Evolutionary conservation across 352 stramenopile species (phyloP).

Genomic region (Phytophthora chlamydospora): DNA sequence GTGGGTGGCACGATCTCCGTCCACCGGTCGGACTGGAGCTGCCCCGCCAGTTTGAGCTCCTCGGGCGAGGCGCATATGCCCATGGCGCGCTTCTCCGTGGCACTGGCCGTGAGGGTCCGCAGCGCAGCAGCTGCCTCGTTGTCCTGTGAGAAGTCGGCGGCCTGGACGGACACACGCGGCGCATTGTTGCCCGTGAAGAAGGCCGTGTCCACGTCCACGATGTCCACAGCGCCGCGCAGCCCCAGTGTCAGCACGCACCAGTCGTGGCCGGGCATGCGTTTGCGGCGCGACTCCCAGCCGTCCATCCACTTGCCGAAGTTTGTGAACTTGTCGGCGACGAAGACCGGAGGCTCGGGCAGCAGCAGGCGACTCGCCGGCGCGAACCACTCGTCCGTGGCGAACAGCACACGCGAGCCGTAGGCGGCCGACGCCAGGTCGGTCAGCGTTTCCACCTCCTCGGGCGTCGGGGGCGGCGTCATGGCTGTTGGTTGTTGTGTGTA

Average conservation of each 20-base stretch:
- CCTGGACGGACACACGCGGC: constrained; percentile 91
- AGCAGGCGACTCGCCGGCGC: constrained; percentile 88
- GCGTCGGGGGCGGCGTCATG: constrained; percentile 9
- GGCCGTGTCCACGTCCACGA: constrained; percentile 92
- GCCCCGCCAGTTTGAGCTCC: constrained; percentile 49
- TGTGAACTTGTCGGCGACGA: constrained; percentile 92
- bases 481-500: not conserved
- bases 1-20: constrained; percentile 64
- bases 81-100: constrained; percentile 54
- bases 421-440: constrained; percentile 70
- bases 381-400: constrained; percentile 95
- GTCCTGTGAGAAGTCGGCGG: constrained; percentile 45
- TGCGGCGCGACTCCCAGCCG: constrained; percentile 94
- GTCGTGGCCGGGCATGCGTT: constrained; percentile 88
- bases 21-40: constrained; percentile 63
- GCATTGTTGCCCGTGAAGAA: constrained; percentile 94
- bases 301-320: constrained; percentile 96
- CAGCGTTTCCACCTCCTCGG: constrained; percentile 34
- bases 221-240: constrained; percentile 57
- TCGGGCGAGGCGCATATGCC: constrained; percentile 49
- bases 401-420: constrained; percentile 78
- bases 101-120: constrained; percentile 45
- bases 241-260: constrained; percentile 93
- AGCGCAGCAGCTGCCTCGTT: constrained; percentile 38
- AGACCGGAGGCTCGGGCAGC: constrained; percentile 73